A percentile compares a stretch with the other conserved stretches of the same genome.
phyloP scores from a whole-genome alignment of 2,329 filamentous ascomycete species.

The Ceratocystis cubensis region DNA sequence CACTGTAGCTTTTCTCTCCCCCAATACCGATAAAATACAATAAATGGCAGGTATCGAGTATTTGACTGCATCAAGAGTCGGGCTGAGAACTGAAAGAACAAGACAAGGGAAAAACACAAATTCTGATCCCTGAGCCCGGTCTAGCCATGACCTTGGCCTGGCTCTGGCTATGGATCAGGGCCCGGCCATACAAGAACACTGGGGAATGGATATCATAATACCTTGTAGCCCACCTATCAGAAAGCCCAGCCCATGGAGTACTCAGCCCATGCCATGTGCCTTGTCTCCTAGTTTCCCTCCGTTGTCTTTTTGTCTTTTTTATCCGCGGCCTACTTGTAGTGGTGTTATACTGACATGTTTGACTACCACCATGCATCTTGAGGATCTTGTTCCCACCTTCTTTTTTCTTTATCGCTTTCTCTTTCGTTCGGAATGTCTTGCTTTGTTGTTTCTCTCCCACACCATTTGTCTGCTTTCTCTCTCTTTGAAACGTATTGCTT shows the following conservation, averaged over 20 bases:
- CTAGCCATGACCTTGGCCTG: not conserved
- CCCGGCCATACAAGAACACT: not conserved
- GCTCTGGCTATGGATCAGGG: not conserved
- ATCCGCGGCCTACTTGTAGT: not conserved
- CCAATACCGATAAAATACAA: no score
- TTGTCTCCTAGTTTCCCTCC: not conserved
- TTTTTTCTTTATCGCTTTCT: not conserved
- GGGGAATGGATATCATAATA: not conserved
- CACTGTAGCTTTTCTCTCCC: no score
- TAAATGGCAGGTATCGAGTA: no score
- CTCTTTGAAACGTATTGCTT: not conserved
- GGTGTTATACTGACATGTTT: constrained; percentile 1
- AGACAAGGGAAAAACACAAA: no score
- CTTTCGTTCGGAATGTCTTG: not conserved
- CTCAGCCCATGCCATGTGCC: not conserved
- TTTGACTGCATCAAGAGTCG: no score
- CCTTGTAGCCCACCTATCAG: not conserved
- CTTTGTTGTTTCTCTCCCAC: not conserved
- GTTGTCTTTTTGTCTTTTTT: not conserved
- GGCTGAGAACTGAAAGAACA: no score
- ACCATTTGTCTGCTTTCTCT: no score
- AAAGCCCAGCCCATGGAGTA: not conserved
- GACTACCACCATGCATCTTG: not conserved
- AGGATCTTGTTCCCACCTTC: not conserved
- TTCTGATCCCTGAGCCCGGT: not conserved